Conservation (phyloP, 2,329 filamentous ascomycete species). For the Colletotrichum orbiculare region DNA sequence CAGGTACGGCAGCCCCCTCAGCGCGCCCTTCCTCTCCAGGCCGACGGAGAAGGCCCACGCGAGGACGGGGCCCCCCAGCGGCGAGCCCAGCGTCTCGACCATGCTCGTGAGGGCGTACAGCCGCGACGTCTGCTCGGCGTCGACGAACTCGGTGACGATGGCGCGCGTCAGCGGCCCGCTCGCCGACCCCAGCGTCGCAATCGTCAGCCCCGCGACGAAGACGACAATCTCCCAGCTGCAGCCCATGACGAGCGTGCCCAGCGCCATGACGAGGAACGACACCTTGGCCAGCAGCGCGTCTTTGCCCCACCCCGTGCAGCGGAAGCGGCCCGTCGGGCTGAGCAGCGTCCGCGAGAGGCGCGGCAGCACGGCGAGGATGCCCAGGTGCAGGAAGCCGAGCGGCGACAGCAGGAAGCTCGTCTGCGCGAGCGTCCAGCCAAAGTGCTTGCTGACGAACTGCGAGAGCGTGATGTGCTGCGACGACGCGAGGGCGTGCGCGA, state of each 20-base stretch:
- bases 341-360: slow-evolving; percentile 46
- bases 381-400: slow-evolving; percentile 51
- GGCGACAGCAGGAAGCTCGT: slow-evolving; percentile 55
- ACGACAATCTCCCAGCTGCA: slow-evolving; percentile 46
- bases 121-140: slow-evolving; percentile 50
- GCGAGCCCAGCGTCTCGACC: slow-evolving; percentile 51
- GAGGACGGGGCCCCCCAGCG: slow-evolving; percentile 53
- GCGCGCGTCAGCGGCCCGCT: slow-evolving; percentile 52
- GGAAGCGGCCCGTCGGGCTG: slow-evolving; percentile 42
- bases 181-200: slow-evolving; percentile 52
- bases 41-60: slow-evolving; percentile 52
- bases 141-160: slow-evolving; percentile 53
- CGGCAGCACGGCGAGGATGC: slow-evolving; percentile 50
- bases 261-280: slow-evolving; percentile 47
- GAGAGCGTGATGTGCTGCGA: slow-evolving; percentile 50
- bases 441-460: slow-evolving; percentile 58
- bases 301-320: slow-evolving; percentile 48
- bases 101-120: slow-evolving; percentile 55
- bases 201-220: slow-evolving; percentile 51
- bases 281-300: slow-evolving; percentile 49
- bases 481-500: slow-evolving; percentile 49
- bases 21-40: slow-evolving; percentile 47
- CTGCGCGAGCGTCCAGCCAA: slow-evolving; percentile 55
- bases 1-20: slow-evolving; percentile 54
- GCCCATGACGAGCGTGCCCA: slow-evolving; percentile 48